Percentiles rank a stretch among this genome's conserved stretches.
Evolutionary conservation across 148 eudicot genomes (phyloP).

Genomic region (Chenopodium berlandieri): DNA sequence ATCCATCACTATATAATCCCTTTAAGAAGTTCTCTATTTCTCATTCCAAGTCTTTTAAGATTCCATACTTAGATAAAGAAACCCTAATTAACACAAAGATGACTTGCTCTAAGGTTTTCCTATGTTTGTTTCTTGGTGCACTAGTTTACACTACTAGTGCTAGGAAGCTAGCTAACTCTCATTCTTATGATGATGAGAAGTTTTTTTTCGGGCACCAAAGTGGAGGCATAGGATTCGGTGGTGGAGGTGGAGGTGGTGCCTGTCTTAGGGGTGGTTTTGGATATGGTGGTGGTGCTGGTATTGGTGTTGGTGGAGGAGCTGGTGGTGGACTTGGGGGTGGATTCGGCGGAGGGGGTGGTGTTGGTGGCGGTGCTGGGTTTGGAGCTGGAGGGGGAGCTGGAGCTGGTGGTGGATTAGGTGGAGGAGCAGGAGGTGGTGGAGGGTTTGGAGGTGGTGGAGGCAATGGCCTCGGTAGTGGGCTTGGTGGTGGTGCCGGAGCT

Average conservation of each 20-base stretch:
- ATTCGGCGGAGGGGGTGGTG: conserved; percentile 6
- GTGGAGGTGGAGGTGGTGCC: conserved; percentile 15
- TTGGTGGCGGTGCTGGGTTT: conserved; percentile 20
- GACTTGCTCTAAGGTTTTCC: conserved; percentile 21
- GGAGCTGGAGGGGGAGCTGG: conserved; percentile 15
- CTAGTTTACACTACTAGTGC: conserved; percentile 28
- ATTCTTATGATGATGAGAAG: conserved; percentile 21
- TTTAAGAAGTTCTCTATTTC: neutral
- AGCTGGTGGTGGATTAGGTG: conserved; percentile 13
- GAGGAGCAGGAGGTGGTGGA: conserved; percentile 10
- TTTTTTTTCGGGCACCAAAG: conserved; percentile 12
- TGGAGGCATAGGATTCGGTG: conserved; percentile 23
- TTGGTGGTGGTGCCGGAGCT: conserved; percentile 4
- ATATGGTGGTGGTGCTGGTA: conserved; percentile 13
- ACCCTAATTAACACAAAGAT: neutral
- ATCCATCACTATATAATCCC: conserved; percentile 25
- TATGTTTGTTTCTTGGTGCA: conserved; percentile 28
- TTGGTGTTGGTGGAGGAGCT: conserved; percentile 9
- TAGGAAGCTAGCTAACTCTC: conserved; percentile 11
- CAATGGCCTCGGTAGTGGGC: conserved; percentile 4
- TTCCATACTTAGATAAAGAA: too few species aligned
- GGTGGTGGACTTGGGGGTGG: conserved; percentile 4
- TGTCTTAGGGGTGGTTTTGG: conserved; percentile 19
- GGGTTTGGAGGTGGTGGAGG: conserved; percentile 11
- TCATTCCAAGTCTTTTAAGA: conserved; percentile 27